phyloP scores from a whole-genome alignment of 371 early-diverging fungal genomes.

The Rhizopus stolonifer region DNA sequence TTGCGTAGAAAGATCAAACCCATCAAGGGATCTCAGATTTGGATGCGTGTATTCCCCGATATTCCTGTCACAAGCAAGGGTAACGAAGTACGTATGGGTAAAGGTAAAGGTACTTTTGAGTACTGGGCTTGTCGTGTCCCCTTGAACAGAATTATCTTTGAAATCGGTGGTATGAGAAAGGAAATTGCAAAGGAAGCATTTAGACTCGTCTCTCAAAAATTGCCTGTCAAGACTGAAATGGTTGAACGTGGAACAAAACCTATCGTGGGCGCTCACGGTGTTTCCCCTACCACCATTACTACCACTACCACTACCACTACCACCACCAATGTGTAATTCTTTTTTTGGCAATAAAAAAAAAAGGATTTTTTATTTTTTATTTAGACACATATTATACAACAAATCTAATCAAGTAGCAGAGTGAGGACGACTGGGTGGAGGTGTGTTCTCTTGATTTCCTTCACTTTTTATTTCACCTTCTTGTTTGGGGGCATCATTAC shows the following conservation, averaged over 20 bases:
- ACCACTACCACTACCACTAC: no score
- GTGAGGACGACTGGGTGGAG: conserved; percentile 36
- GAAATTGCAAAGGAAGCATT: conserved; percentile 83
- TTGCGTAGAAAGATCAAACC: conserved; percentile 81
- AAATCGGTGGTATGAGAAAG: conserved; percentile 74
- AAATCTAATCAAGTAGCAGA: conserved; percentile 7
- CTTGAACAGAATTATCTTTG: conserved; percentile 84
- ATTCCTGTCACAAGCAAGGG: conserved; percentile 92
- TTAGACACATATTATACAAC: not conserved
- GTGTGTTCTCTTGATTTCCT: conserved; percentile 25
- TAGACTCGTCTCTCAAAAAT: conserved; percentile 65
- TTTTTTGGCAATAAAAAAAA: not conserved
- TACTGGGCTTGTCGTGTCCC: conserved; percentile 92
- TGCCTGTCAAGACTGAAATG: conserved; percentile 78
- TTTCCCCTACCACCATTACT: no score
- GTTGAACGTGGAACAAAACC: conserved; percentile 64
- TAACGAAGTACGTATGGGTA: conserved; percentile 95
- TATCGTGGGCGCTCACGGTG: conserved; percentile 47
- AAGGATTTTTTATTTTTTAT: not conserved
- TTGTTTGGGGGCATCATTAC: conserved; percentile 31
- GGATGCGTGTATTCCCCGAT: conserved; percentile 90
- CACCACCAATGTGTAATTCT: not conserved
- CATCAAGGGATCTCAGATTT: conserved; percentile 85
- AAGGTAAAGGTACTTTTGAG: conserved; percentile 95
- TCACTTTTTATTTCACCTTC: conserved; percentile 12